phyloP scores from a whole-genome alignment of 129 eudicot species.

The Chrysanthemum makinoi region DNA sequence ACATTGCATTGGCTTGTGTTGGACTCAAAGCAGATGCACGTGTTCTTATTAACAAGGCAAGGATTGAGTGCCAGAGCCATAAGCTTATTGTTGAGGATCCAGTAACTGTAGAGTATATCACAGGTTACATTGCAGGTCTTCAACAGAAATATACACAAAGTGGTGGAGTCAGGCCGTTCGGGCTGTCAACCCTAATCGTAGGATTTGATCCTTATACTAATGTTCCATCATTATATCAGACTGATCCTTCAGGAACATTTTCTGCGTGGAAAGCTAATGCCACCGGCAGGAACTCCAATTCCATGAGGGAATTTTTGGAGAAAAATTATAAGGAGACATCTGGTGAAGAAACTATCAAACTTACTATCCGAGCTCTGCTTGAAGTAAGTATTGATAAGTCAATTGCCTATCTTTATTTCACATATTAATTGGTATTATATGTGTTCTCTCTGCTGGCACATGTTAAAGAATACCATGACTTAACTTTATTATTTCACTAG shows the following conservation, averaged over 20 bases:
- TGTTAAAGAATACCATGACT: too few relatives aligned
- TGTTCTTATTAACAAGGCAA: conserved; percentile 65
- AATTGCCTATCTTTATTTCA: background rate
- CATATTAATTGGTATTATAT: too few relatives aligned
- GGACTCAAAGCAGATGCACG: conserved; percentile 42
- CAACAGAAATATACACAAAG: too few relatives aligned
- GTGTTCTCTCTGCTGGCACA: too few relatives aligned
- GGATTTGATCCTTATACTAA: too few relatives aligned
- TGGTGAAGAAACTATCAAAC: conserved; percentile 63
- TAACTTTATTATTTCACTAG: too few relatives aligned
- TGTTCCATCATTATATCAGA: conserved; percentile 69
- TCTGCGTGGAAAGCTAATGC: conserved; percentile 98
- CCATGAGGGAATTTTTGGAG: conserved; percentile 26
- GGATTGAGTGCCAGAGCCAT: conserved; percentile 21
- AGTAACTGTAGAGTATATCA: conserved; percentile 79
- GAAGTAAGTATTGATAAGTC: conserved; percentile 47
- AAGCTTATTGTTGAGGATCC: conserved; percentile 18
- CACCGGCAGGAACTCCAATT: conserved; percentile 91
- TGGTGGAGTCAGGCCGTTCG: too few relatives aligned
- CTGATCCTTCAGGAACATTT: conserved; percentile 94
- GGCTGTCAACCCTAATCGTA: too few relatives aligned
- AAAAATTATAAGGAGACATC: conserved; percentile 87
- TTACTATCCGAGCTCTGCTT: conserved; percentile 50
- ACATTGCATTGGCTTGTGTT: too few relatives aligned
- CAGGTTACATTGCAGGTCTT: conserved; percentile 47